These are phyloP conservation scores for Erysimum cheiranthoides DNA, from an alignment of 345 rosid genomes.

Conservation along the genomic window DNA sequence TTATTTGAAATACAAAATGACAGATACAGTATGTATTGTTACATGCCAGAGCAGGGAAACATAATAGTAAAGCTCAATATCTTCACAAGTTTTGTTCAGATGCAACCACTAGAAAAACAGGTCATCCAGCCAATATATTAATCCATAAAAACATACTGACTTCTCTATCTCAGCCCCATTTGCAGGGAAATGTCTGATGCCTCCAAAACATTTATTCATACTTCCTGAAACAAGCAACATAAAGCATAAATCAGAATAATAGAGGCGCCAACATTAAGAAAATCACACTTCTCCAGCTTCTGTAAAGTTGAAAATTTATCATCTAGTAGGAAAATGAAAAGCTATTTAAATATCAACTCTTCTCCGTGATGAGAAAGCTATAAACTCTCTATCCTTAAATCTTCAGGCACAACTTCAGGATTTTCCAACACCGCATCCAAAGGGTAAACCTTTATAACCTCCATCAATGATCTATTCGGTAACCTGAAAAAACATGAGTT, in stretches of 20 bases:
- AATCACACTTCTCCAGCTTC: not conserved
- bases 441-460: not conserved
- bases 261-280: not conserved
- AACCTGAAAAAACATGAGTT: conserved; percentile 8
- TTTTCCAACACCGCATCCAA: not conserved
- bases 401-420: conserved; percentile 12
- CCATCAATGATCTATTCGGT: not conserved
- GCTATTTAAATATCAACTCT: not conserved
- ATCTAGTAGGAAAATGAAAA: not conserved
- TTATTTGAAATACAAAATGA: not conserved
- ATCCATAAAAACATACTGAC: not conserved
- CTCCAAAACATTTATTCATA: not conserved
- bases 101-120: conserved; percentile 1
- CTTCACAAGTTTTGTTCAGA: not conserved
- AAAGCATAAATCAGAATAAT: not conserved
- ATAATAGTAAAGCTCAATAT: not conserved
- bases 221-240: conserved; percentile 15
- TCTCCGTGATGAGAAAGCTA: not conserved
- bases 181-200: not conserved
- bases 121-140: not conserved
- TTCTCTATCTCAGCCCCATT: not conserved
- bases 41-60: not conserved
- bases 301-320: not conserved
- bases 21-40: not conserved
- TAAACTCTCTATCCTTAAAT: conserved; percentile 4